Base-by-base conservation (phyloP, 78 protist genomes). In the Capsaspora owczarzaki region DNA sequence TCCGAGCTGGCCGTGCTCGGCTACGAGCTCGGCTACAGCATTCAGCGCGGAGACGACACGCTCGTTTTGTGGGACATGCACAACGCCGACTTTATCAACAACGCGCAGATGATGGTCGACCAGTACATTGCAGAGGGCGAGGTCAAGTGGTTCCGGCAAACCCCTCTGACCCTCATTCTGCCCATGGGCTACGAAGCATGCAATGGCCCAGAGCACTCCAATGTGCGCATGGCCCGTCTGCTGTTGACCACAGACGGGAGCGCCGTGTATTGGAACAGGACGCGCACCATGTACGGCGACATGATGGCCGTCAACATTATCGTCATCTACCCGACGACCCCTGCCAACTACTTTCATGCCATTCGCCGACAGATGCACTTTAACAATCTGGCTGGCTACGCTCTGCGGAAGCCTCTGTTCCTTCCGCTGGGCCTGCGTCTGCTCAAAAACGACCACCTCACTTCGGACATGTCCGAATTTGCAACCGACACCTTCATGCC, bases 131-230 rank as follows among this genome's bases (percentile, higher is more conserved):
- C 91, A 2, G n/a, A 88, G 22, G 94, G 93, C 33, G 71, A 79
- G 80, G 70, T 49, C 72, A 96, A 93, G 88, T 96, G 97, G 98
- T 83, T 76, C 76, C 85, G 91, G 35, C 95, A 87, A 80, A 27
- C 74, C 23, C 96, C 95, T 35, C 85, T 96, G 29, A 86, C 82
- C 49, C 46, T 95, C 82, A 86, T 95, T 33, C 82, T 96, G 44
- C 99, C 99, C 70, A 98, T 95, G 85, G 99, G 99, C 53, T 94
- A 92, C 76, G 96, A 91, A n/a, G 97, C n/a, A n/a, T n/a, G 98
- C 38, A 81, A 86, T 33, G 99, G 99, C 78, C 99, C 99, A 22
- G 99, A 96, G 86, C 99, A 96, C 92, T 91, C 96, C 38, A 63
- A 81, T 42, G 88, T 90, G 41, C 90, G 99, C 41, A 27, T 94